Conservation (phyloP, 495 filamentous ascomycete genomes). For the Tuber brumale region DNA sequence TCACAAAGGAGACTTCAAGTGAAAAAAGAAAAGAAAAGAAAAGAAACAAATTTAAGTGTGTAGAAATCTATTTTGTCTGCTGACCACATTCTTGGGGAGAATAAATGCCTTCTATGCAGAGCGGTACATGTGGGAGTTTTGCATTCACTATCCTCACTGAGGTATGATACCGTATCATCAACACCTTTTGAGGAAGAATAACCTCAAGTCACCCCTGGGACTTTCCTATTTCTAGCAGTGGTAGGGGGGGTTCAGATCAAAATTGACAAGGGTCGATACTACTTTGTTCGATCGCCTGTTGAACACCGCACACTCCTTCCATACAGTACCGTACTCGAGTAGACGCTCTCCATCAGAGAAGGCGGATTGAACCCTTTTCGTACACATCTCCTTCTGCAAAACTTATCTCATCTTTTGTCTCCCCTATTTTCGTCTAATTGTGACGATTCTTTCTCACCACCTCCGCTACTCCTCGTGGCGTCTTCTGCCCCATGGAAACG, state of each 20-base stretch:
- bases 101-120: not conserved
- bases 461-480: not conserved
- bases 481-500: not conserved
- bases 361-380: not conserved
- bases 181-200: not conserved
- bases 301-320: not conserved
- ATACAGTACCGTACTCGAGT: not conserved
- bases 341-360: not conserved
- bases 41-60: not conserved
- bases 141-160: not conserved
- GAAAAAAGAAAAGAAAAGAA: constrained; percentile 1
- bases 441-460: not conserved
- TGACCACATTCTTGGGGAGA: not conserved
- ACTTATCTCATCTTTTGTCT: not conserved
- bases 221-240: constrained; percentile 20
- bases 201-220: not conserved
- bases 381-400: not conserved
- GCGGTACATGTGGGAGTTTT: not conserved
- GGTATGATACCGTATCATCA: not conserved
- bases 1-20: not conserved
- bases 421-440: not conserved
- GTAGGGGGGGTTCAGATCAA: constrained; percentile 24
- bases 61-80: not conserved
- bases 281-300: not conserved
- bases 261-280: constrained; percentile 5